Percentiles rank a stretch among this genome's conserved stretches.
These are phyloP conservation scores for Backusella psychrophila DNA, from an alignment of 192 early-diverging fungal species.

Conservation along the genomic window DNA sequence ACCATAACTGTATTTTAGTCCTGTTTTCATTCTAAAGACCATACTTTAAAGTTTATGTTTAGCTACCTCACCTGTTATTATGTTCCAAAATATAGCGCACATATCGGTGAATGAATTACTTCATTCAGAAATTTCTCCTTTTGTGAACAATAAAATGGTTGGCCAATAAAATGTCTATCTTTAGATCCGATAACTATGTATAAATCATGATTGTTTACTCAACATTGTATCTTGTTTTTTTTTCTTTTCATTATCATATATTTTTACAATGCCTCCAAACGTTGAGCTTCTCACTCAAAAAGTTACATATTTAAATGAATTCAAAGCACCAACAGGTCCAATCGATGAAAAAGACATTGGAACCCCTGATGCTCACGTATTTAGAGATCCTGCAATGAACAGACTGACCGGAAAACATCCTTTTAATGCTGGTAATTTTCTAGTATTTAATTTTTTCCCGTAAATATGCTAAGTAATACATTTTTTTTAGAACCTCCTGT, in stretches of 20 bases:
- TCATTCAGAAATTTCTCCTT: not conserved
- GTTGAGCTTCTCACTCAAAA: not conserved
- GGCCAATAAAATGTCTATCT: not conserved
- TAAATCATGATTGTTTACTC: not conserved
- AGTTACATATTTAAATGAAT: not conserved
- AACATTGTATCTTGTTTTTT: not conserved
- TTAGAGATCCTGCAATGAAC: not conserved
- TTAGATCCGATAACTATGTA: not conserved
- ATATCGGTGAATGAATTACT: not conserved
- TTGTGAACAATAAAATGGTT: not conserved
- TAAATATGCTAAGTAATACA: not conserved
- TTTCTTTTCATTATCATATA: not conserved
- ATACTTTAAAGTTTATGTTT: not conserved
- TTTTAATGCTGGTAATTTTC: not conserved
- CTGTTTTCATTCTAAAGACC: not conserved
- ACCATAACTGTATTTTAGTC: not conserved
- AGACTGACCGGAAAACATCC: not conserved
- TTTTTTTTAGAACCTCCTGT: constrained; percentile 43
- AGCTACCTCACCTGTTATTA: not conserved
- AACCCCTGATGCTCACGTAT: not conserved
- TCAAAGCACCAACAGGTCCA: not conserved
- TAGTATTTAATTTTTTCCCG: not conserved
- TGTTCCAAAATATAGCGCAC: not conserved
- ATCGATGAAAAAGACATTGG: not conserved
- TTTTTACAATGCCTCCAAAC: not conserved